Percentiles rank a stretch among this genome's conserved stretches.
Conservation (phyloP, 2,329 filamentous ascomycete species). For the Fusarium mangiferae region DNA sequence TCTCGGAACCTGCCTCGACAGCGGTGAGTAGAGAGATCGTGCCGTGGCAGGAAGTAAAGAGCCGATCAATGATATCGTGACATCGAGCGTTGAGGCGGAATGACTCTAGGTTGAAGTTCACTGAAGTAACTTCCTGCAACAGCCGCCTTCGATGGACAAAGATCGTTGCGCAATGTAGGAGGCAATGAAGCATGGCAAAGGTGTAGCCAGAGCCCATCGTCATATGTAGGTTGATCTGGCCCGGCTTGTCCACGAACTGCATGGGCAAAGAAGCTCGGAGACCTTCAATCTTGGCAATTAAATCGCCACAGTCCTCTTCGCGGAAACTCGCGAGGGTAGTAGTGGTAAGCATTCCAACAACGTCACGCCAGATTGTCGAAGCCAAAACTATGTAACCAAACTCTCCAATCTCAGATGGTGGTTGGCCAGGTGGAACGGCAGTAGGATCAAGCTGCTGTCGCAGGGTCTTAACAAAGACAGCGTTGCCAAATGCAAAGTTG, state of each 20-base stretch:
- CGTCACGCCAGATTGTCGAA: slow-evolving; percentile 70
- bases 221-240: slow-evolving; percentile 70
- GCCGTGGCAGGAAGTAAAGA: slow-evolving; percentile 68
- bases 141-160: slow-evolving; percentile 70
- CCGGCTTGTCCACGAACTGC: slow-evolving; percentile 70
- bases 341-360: slow-evolving; percentile 69
- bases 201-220: slow-evolving; percentile 72
- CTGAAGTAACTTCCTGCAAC: slow-evolving; percentile 65
- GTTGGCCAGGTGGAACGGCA: slow-evolving; percentile 51
- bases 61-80: slow-evolving; percentile 65
- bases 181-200: slow-evolving; percentile 70
- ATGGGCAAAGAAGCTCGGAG: slow-evolving; percentile 65
- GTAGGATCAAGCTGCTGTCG: slow-evolving; percentile 52
- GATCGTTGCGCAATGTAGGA: slow-evolving; percentile 69
- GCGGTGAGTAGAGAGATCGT: slow-evolving; percentile 66
- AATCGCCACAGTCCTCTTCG: slow-evolving; percentile 61
- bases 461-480: slow-evolving; percentile 68
- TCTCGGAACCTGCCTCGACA: slow-evolving; percentile 66
- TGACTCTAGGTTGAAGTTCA: slow-evolving; percentile 62
- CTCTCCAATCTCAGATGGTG: slow-evolving; percentile 64
- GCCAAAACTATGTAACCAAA: slow-evolving; percentile 71
- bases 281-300: slow-evolving; percentile 65
- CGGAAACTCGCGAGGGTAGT: slow-evolving; percentile 63
- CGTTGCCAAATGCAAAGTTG: slow-evolving; percentile 71
- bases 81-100: slow-evolving; percentile 62